Evolutionary conservation across 306 rosid genomes (phyloP), one percentile per base, ranked within the genome.

Genomic region (Glycyrrhiza uralensis): DNA sequence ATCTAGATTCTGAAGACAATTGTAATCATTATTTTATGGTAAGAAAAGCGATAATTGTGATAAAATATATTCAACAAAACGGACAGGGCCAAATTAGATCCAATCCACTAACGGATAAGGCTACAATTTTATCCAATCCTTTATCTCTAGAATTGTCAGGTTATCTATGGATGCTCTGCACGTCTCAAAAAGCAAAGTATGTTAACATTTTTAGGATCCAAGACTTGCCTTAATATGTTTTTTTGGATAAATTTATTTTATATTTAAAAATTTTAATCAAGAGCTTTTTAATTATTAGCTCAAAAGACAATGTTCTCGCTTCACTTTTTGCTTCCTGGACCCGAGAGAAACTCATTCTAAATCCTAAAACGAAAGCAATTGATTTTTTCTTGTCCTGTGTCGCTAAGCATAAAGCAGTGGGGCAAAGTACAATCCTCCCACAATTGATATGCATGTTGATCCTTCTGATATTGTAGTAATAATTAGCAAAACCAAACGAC

Each of bases 71-170:
- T 38, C 14, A 63, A 13, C 12, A 23, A 32, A 64, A 24, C 4
- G 33, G 55, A 75, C 39, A 38, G 46, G 33, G 20, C 59, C 28
- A 52, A 28, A 15, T 65, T 22, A 12, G 45, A 75, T 75, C 64
- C 32, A 52, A 52, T 36, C 56, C 79, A 17, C 9, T 22, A 18
- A 65, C 17, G 54, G 83, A 79, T 79, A 66, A 58, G 76, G 58
- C 35, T 57, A 6, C n/a, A 38, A 12, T 66, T 47, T 73, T 57
- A 66, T 79, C 71, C 69, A 57, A 19, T 47, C 50, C 66, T 65
- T 66, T 45, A 10, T 35, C 47, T 29, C 32, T 62, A 55, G 42
- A 19, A 62, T 39, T 59, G 41, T 13, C 18, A 60, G 14, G 12
- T 69, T 22, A 50, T 13, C 5, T 49, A 36, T 20, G 52, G 6